phyloP scores from a whole-genome alignment of 805 yeast species.

The Wickerhamiella domercqiae region DNA sequence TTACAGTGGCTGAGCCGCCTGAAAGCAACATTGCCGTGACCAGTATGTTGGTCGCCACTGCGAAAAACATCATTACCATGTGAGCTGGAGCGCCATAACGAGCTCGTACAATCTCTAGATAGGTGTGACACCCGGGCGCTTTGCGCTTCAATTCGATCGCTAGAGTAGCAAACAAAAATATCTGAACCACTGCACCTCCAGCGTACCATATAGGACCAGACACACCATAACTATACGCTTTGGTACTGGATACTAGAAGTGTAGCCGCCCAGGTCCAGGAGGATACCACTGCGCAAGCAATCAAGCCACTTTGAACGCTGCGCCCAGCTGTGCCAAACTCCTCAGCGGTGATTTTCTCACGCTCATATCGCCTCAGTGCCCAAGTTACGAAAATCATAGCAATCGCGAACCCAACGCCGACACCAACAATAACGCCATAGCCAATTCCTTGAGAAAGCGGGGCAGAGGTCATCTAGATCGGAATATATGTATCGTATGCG shows the following conservation, averaged over 20 bases:
- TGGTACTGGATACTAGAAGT: constrained; percentile 56
- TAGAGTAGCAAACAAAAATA: constrained; percentile 67
- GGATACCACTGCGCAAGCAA: constrained; percentile 80
- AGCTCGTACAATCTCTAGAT: constrained; percentile 65
- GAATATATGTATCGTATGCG: too few relatives aligned
- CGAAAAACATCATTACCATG: constrained; percentile 46
- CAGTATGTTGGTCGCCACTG: constrained; percentile 70
- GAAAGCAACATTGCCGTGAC: constrained; percentile 87
- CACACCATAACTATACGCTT: constrained; percentile 64
- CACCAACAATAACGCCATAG: constrained; percentile 73
- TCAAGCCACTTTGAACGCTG: constrained; percentile 67
- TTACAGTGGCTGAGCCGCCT: constrained; percentile 77
- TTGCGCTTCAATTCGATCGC: constrained; percentile 80
- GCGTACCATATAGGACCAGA: constrained; percentile 76
- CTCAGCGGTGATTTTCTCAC: constrained; percentile 80
- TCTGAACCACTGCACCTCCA: constrained; percentile 82
- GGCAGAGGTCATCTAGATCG: constrained; percentile 9
- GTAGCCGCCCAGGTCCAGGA: constrained; percentile 95
- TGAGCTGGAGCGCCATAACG: constrained; percentile 74
- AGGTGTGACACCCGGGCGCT: constrained; percentile 88
- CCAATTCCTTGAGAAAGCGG: constrained; percentile 65
- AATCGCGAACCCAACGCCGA: constrained; percentile 48
- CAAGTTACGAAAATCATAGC: constrained; percentile 70
- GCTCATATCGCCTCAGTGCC: constrained; percentile 60
- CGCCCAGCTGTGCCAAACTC: constrained; percentile 91